Evolutionary conservation across 2,329 filamentous ascomycete species (phyloP).

Genomic region (Xylariales sp.): DNA sequence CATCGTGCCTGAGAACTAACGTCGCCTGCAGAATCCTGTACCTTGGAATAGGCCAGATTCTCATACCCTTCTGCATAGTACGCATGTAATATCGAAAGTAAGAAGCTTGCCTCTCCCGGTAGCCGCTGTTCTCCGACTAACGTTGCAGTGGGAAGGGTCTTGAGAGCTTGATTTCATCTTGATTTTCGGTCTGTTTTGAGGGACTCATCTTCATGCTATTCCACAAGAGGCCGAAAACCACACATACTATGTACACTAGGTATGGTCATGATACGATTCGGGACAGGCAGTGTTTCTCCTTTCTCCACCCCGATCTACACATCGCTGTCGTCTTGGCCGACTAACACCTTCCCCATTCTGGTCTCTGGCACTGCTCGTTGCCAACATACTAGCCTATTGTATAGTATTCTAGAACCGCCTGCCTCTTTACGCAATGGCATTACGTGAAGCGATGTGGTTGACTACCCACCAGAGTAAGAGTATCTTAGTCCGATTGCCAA

Average conservation of each 20-base stretch:
- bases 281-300: not conserved
- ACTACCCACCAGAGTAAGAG: too few species aligned
- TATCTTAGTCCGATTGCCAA: not conserved
- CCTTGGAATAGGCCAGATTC: not conserved
- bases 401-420: not conserved
- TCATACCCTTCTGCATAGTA: not conserved
- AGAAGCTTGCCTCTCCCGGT: not conserved
- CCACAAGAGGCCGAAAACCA: not conserved
- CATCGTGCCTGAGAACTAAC: not conserved
- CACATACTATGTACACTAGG: too few species aligned
- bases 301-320: not conserved
- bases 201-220: not conserved
- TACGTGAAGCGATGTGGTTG: not conserved
- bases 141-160: not conserved
- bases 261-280: not conserved
- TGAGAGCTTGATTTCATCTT: not conserved
- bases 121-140: not conserved
- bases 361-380: not conserved
- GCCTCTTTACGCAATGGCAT: not conserved
- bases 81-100: not conserved
- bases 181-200: not conserved
- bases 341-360: slow-evolving; percentile 4
- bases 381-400: too few species aligned
- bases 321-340: not conserved
- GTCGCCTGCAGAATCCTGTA: not conserved